Base-by-base conservation (phyloP, 75 land plant species). In the Larix kaempferi region DNA sequence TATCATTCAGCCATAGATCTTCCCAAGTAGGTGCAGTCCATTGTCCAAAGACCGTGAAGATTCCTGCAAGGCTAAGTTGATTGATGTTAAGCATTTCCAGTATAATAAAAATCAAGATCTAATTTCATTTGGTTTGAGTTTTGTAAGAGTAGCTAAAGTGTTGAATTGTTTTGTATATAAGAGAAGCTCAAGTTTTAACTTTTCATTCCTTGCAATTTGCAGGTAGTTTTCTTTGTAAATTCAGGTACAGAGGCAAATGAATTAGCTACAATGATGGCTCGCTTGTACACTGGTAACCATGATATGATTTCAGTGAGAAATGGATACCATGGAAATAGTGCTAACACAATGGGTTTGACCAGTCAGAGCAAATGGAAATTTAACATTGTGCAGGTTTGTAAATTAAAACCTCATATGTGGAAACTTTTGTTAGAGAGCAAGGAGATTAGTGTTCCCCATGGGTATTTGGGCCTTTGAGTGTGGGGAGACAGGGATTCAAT, bases 241-340 rank as follows among this genome's bases (percentile, higher is more conserved):
- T 96, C 99, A 4, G 99, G 99, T 10, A 92, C 98, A 10, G 99
- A 96, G 73, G 97, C 99, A 41, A 96, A 96, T 82, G 99, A 96
- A 77, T 80, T 96, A 78, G 99, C 99, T 0, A 80, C 91, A 84
- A 90, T 96, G 94, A 92, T 96, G 78, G 91, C 99, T 15, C 83
- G 93, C 25, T 77, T 96, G 41, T 96, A 96, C 81, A 90, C 99
- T 12, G 97, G 95, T 7, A 87, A 85, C 77, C 82, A 92, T 81
- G 99, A 96, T 76, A 83, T 96, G 41, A 87, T 96, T 25, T 89
- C 97, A 10, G 74, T 96, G 56, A 79, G 99, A 66, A 96, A 96
- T 74, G 86, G 87, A 21, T 97, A 97, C 77, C 99, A 97, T 87
- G 99, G 99, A 23, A 85, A 91, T 79, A 91, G 93, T 60, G 89